Conservation (phyloP, 805 yeast genomes). For the Ogataea populi-albae region DNA sequence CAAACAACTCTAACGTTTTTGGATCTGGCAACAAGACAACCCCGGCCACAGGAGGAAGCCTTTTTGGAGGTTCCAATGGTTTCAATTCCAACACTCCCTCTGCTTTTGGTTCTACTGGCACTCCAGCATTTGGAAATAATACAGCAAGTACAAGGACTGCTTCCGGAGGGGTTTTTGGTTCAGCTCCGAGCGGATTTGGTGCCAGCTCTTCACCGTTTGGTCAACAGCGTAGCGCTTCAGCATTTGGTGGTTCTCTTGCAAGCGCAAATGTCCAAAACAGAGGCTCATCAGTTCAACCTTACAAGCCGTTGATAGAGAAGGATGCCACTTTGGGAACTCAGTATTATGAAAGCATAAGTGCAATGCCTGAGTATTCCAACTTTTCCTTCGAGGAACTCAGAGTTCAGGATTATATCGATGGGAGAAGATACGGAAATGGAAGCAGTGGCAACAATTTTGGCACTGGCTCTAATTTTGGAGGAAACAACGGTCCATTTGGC, state of each 20-base stretch:
- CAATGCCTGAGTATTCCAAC: constrained; percentile 88
- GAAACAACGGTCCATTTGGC: constrained; percentile 19
- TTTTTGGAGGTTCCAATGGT: constrained; percentile 1
- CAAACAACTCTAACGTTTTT: constrained; percentile 35
- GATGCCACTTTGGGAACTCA: constrained; percentile 60
- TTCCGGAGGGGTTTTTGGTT: constrained; percentile 18
- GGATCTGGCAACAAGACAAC: constrained; percentile 32
- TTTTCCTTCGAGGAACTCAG: constrained; percentile 87
- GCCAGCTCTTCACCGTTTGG: constrained; percentile 40
- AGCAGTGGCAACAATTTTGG: constrained; percentile 29
- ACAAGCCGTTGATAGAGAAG: constrained; percentile 65
- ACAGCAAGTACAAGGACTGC: constrained; percentile 3
- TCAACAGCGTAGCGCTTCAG: constrained; percentile 27
- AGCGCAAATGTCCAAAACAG: constrained; percentile 39
- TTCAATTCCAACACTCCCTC: constrained; percentile 26
- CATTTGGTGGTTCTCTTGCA: constrained; percentile 33
- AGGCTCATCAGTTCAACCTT: constrained; percentile 75
- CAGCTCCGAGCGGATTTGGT: constrained; percentile 34
- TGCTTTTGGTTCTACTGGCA: constrained; percentile 35
- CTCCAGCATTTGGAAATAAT: constrained; percentile 4
- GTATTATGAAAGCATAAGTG: constrained; percentile 67
- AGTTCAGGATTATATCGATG: constrained; percentile 78
- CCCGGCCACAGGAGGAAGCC: not conserved
- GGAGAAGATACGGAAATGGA: constrained; percentile 55
- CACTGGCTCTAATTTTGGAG: constrained; percentile 31